phyloP scores from a whole-genome alignment of 2,329 filamentous ascomycete genomes.

The Colletotrichum sp. region DNA sequence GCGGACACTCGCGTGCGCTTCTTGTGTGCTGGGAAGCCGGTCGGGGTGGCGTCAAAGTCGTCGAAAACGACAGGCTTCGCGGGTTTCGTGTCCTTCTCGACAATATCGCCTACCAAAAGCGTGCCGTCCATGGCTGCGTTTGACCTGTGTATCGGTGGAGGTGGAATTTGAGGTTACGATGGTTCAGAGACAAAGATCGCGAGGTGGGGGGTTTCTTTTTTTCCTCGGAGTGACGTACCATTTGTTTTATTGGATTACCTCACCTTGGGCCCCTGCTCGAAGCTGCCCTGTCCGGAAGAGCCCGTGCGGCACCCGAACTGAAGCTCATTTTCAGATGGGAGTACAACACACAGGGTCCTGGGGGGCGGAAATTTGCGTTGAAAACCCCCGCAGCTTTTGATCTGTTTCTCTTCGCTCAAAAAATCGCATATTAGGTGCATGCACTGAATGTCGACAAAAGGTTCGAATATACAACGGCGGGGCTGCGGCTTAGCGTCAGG shows the following conservation, averaged over 20 bases:
- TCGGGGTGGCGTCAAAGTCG: constrained; percentile 58
- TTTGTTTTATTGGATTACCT: constrained; percentile 4
- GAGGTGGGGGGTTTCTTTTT: not conserved
- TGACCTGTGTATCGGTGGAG: not conserved
- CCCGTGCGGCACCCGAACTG: constrained; percentile 14
- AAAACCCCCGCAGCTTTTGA: not conserved
- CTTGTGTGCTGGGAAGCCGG: constrained; percentile 89
- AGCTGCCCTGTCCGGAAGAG: constrained; percentile 9
- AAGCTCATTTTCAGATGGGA: constrained; percentile 16
- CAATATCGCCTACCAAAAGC: constrained; percentile 76
- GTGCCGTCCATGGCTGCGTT: constrained; percentile 34
- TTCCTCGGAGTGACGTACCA: not conserved
- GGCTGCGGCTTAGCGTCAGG: not conserved
- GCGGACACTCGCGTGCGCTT: constrained; percentile 75
- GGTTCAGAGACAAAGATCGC: not conserved
- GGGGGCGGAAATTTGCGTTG: not conserved
- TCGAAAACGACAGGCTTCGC: constrained; percentile 70
- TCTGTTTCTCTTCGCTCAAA: not conserved
- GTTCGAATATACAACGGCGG: not conserved
- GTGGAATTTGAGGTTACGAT: not conserved
- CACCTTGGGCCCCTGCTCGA: constrained; percentile 7
- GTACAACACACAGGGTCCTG: not conserved
- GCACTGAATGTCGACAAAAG: not conserved
- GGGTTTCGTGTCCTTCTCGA: constrained; percentile 70
- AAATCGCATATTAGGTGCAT: not conserved